Evolutionary conservation across 2,329 filamentous ascomycete species (phyloP), one percentile per base, ranked within the genome.

Genomic region (Fusarium musae): DNA sequence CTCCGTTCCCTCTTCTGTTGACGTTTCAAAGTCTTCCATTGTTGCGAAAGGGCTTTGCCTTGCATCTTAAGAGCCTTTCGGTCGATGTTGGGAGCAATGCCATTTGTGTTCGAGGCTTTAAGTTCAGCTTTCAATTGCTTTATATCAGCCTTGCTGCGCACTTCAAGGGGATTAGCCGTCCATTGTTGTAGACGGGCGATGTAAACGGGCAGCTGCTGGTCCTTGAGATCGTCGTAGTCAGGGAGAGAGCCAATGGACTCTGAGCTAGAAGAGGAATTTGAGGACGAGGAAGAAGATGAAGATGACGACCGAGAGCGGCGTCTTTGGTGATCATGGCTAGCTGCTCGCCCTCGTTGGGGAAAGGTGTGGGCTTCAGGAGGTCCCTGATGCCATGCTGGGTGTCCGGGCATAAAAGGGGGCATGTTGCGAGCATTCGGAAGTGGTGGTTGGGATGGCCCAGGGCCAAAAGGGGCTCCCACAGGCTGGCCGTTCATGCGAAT

Each of bases 171-270:
- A 42, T 84, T 82, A 13, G 83, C 79, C 4, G 88, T 82, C 87
- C 88, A 90, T 12, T 82, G 78, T 28, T 82, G 72, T 21, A 91
- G 80, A 7, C 83, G 83, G 17, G 82, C 76, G 50, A 83, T 83
- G 19, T 85, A 84, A 2, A 85, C 67, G 4, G 86, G 84, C 3
- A 90, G 80, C 77, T 89, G 87, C 23, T 80, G 75, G 59, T 85
- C 84, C 17, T 78, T 79, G 5, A 90, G 80, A 46, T 87, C 84
- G 63, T 89, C 86, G 74, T 86, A 86, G 59, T 87, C 84, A 1
- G 88, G 87, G 2, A 91, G 85, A 5, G 87, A 89, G 40, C 85
- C 87, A 60, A 89, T 79, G 5, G 81, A 83, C 7, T 72, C 79
- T 3, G 82, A 83, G 26, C 78, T 79, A 12, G 80, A 79, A 2